Base-by-base conservation (phyloP, 2,329 filamentous ascomycete species). In the Shiraia bambusicola region DNA sequence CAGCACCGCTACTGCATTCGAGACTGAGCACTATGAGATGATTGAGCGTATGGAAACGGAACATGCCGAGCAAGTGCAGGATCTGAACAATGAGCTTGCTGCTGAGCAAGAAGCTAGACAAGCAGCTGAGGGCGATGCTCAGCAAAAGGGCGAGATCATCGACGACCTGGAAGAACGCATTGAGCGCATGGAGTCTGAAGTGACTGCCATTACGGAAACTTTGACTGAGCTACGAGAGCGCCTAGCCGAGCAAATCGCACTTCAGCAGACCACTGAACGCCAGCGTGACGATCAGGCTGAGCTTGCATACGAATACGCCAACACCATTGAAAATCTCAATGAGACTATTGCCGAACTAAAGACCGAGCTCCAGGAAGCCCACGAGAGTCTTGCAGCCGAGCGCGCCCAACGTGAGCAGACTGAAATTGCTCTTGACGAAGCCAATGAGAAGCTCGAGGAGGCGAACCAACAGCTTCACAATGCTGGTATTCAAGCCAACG, bases 401-500 rank as follows among this genome's bases (percentile, higher is more conserved):
- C 69, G 65, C 16, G 51, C 47, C 5, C 71, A 76, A 52, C 72
- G 70, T 22, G 69, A 75, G 43, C 59, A 65, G 14, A 72, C 71
- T 3, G 71, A 76, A 50, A 54, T 54, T 8, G 68, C 67, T 16
- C 62, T 76, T 1, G 72, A 76, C 25, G 65, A 69, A 9, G 65
- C 67, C 16, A 69, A 72, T 38, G 61, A 58, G 6, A 57, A 70
- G 39, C 67, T 76, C 30, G 68, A 66, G 4, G 65, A 66, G 6
- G 62, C 75, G 15, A 65, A 72, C 14, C 37, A 61, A 16, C 69
- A 68, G 39, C 54, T 76, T 4, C 65, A 69, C 15, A 60, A 69
- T 14, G 54, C 62, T n/a, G 73, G 74, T 28, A 58, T 69, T 12
- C 66, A 74, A 45, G 72, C 72, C n/a, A 75, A 76, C 24, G 67